phyloP scores from a whole-genome alignment of 2,329 filamentous ascomycete species.

The Fragosphaeria purpurea region DNA sequence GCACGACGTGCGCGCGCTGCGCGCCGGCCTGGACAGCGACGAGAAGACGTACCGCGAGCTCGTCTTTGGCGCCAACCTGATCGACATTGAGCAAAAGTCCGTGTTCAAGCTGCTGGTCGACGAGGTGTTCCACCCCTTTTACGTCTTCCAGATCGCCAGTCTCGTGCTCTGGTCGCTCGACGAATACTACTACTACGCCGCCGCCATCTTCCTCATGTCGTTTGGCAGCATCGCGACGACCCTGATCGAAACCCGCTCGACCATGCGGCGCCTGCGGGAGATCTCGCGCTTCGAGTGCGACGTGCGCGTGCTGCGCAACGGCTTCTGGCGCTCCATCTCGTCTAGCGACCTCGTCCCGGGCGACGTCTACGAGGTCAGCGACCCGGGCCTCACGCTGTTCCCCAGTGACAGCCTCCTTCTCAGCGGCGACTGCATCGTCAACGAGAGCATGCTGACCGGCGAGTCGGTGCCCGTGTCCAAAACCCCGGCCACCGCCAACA shows the following conservation, averaged over 20 bases:
- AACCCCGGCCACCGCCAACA: conserved; percentile 66
- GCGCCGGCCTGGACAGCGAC: conserved; percentile 75
- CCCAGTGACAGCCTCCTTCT: conserved; percentile 87
- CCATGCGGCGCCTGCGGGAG: conserved; percentile 81
- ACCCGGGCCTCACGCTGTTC: conserved; percentile 78
- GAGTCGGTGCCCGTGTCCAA: conserved; percentile 98
- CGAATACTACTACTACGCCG: conserved; percentile 94
- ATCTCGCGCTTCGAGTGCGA: conserved; percentile 95
- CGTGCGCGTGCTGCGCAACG: conserved; percentile 82
- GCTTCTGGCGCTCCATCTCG: conserved; percentile 85
- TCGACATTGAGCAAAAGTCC: conserved; percentile 88
- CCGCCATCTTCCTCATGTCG: conserved; percentile 91
- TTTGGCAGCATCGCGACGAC: conserved; percentile 85
- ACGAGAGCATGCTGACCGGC: conserved; percentile 97
- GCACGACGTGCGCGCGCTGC: conserved; percentile 66
- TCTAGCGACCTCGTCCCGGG: conserved; percentile 88
- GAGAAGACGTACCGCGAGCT: conserved; percentile 74
- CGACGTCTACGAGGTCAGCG: conserved; percentile 93
- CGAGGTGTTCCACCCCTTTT: conserved; percentile 95
- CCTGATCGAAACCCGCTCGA: conserved; percentile 81
- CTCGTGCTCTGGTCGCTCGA: conserved; percentile 90
- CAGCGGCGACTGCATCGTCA: conserved; percentile 93
- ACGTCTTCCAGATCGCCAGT: conserved; percentile 95
- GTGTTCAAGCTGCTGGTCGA: conserved; percentile 75
- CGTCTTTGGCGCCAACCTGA: conserved; percentile 82